Evolutionary conservation across 768 basidiomycete genomes (phyloP), one percentile per base, ranked within the genome.

Genomic region (Calocera viscosa): DNA sequence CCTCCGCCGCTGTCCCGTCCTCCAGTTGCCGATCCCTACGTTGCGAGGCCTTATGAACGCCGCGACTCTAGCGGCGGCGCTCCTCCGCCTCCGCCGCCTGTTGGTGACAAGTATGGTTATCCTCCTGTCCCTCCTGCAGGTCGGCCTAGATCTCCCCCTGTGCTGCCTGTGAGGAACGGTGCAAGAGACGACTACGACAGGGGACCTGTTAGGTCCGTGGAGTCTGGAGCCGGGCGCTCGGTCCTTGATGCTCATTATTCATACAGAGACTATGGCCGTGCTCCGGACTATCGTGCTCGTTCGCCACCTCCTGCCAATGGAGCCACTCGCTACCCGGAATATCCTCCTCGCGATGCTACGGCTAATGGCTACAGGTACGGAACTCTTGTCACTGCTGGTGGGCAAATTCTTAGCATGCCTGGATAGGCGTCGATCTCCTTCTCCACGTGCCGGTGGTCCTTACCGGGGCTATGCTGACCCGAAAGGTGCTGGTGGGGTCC

Each of bases 391-490:
- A n/a, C 39, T 65, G 22, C 64, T 49, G 49, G 65, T 65, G 41
- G 49, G 16, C 43, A 40, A 64, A 68, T 65, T 68, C 24, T 49
- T 28, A 49, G 28, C 22, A 41, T 64, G 22, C 65, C 26, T 32
- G 43, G 63, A 34, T 68, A 88, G 87, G 67, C 86, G 89, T 71
- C 86, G 89, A 65, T 91, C 89, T 35, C 87, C 86, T 66, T 81
- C 82, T 68, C 77, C 82, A 67, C 79, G 84, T 47, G 77, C 83
- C 68, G 75, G 76, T 72, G 74, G 75, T 26, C 72, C 71, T 71
- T 60, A 60, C 26, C 24, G 53, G 7, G 75, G 78, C 64, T 87
- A 86, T 49, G 32, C 49, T 28, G 67, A 67, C 33, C 26, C 64
- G 47, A 47, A 67, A 32, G 64, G 63, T 63, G 64, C 68, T 47